Base-by-base conservation (phyloP, 148 eudicot genomes). In the Chenopodium album region DNA sequence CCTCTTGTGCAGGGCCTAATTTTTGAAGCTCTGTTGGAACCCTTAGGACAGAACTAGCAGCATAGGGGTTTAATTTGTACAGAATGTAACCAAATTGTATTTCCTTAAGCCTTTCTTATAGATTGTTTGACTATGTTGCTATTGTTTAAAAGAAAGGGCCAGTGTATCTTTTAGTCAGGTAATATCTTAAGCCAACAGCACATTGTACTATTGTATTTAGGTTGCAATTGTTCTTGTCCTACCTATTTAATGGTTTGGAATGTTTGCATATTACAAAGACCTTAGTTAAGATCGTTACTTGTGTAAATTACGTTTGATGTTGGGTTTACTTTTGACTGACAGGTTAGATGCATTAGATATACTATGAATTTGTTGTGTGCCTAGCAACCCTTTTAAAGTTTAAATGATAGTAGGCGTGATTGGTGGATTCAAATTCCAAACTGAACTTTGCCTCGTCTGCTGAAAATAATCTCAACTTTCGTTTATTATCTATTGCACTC, bases 1-100 rank as follows among this genome's bases (percentile, higher is more conserved):
- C 76, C 78, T 73, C 52, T 63, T 80, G 80, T 84, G 83, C 80
- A 71, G 75, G 78, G 84, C 80, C 81, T 80, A 71, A 81, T 80
- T 84, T 84, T 84, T 77, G 80, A 72, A 63, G 86, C 84, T 80
- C 64, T 80, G 77, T 56, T 80, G 54, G 74, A 80, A 84, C 81
- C 86, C 81, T 80, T 84, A 41, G 81, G 82, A 59, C 78, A 77
- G 78, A 84, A 80, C 47, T 50, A 54, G 81, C 76, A 80, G 60
- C 72, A 54, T 72, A 71, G 81, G 63, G 82, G 77, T 77, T 76
- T 9, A 77, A 73, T 29, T 59, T 85, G 87, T 85, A 81, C 81
- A 85, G 81, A 71, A 77, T 81, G 80, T 64, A 41, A 17, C 62
- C 77, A 32, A 78, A 34, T 59, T 60, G 13, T 9, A 41, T 69